Conservation (phyloP, 768 basidiomycete genomes). For the Gymnopilus junonius region DNA sequence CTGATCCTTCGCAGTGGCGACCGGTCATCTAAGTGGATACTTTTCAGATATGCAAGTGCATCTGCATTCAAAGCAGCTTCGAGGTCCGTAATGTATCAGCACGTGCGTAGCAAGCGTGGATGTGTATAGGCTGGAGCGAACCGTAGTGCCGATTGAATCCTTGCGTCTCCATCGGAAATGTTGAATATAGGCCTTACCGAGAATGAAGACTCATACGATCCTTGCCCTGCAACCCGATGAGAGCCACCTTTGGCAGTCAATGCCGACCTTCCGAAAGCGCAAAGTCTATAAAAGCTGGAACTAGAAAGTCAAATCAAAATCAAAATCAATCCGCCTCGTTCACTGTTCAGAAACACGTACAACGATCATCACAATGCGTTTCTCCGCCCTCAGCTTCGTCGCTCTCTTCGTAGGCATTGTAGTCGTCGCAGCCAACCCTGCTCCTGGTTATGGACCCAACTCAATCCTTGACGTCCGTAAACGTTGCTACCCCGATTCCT, state of each 20-base stretch:
- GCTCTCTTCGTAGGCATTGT: not conserved
- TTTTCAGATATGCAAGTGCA: not conserved
- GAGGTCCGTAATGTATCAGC: no score
- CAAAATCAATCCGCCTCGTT: not conserved
- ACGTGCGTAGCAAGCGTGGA: not conserved
- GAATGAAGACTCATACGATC: no score
- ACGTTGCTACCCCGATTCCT: conserved; percentile 1
- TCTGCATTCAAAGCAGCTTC: not conserved
- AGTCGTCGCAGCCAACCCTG: not conserved
- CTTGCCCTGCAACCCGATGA: no score
- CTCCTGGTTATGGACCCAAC: not conserved
- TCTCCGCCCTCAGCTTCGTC: not conserved
- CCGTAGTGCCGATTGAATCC: no score
- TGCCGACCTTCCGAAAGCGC: no score
- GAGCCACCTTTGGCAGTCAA: no score
- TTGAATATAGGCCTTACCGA: no score
- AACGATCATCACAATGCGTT: not conserved
- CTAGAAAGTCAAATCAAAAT: not conserved
- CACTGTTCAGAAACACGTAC: not conserved
- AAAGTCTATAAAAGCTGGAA: not conserved
- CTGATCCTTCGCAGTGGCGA: not conserved
- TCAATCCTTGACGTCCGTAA: not conserved
- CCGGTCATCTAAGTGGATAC: not conserved
- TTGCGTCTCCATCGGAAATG: not conserved
- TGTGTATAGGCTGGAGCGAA: not conserved